A percentile compares a stretch with the other conserved stretches of the same genome.
Evolutionary conservation across 2,329 filamentous ascomycete genomes (phyloP).

Genomic region (Phyllosticta citriasiana): DNA sequence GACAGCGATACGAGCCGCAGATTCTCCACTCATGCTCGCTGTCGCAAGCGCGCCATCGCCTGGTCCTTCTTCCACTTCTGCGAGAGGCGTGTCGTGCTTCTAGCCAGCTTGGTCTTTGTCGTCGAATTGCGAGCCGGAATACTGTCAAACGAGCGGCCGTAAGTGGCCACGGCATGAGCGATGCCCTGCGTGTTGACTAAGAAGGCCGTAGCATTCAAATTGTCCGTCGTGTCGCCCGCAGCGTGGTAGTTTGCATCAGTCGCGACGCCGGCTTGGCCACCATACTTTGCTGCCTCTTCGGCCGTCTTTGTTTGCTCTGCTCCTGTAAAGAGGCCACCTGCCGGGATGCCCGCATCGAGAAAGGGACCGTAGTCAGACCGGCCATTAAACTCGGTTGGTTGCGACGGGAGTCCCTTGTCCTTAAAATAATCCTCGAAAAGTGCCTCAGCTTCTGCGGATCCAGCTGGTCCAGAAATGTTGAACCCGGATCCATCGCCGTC

Average conservation of each 20-base stretch:
- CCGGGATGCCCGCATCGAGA: slow-evolving; percentile 26
- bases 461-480: slow-evolving; percentile 22
- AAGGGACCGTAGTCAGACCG: slow-evolving; percentile 31
- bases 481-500: slow-evolving; percentile 27
- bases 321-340: slow-evolving; percentile 28
- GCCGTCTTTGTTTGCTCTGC: slow-evolving; percentile 29
- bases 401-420: slow-evolving; percentile 19
- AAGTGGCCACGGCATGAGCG: slow-evolving; percentile 25
- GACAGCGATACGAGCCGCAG: background rate
- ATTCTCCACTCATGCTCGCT: background rate
- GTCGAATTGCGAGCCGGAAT: slow-evolving; percentile 18
- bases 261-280: slow-evolving; percentile 24
- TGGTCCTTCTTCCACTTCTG: background rate
- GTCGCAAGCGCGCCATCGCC: background rate
- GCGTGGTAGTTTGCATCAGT: slow-evolving; percentile 31
- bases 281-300: slow-evolving; percentile 24
- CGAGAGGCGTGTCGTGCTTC: background rate
- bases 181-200: slow-evolving; percentile 30
- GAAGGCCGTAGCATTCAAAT: slow-evolving; percentile 25
- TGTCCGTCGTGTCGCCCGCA: slow-evolving; percentile 25
- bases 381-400: slow-evolving; percentile 25
- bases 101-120: background rate
- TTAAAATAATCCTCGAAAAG: slow-evolving; percentile 26
- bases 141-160: slow-evolving; percentile 24
- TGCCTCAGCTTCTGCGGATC: slow-evolving; percentile 22